Base-by-base conservation (phyloP, 2,329 filamentous ascomycete genomes). In the Colletotrichum magnum region DNA sequence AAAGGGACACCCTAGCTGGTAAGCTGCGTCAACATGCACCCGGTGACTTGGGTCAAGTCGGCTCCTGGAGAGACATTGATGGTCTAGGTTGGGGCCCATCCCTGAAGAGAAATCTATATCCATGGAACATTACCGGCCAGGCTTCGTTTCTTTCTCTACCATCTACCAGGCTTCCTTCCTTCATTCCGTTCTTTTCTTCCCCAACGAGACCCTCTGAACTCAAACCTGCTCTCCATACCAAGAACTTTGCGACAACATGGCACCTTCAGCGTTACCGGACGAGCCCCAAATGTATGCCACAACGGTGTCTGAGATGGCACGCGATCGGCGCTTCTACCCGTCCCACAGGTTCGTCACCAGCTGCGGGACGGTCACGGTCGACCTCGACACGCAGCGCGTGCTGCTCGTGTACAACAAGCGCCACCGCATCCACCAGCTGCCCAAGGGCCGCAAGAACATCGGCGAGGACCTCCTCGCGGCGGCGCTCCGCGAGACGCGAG, bases 401-500 rank as follows among this genome's bases (percentile, higher is more conserved):
- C 76, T 85, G 36, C 74, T 84, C 45, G 75, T 86, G 21, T 82
- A 78, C 74, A 85, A 86, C 74, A 78, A 75, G 28, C 77, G 77
- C 52, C 80, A 82, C 68, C 76, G 78, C 18, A 81, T 85, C 70
- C 82, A 78, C 72, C 83, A 86, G 74, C 77, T 86, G 6, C 84
- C 84, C 57, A 86, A 86, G 73, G 84, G 84, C 54, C 80, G 83
- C 69, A 85, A 84, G 73, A 82, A 85, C 72, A 81, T 86, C 51
- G 79, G 78, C 63, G 84, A 86, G 71, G 78, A 77, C 69, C 75
- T 84, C 41, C 78, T 80, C 28, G 75, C 74, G 2, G 78, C 84
- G 0, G 84, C 84, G 13, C 70, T 86, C 15, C 81, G 84, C 32
- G 84, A 86, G 74, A 85, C 84, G 0, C 77, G 77, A 51, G 84